Evolutionary conservation across 1,284 basidiomycete species (phyloP), one percentile per base, ranked within the genome.

Genomic region (Coriolopsis trogii): DNA sequence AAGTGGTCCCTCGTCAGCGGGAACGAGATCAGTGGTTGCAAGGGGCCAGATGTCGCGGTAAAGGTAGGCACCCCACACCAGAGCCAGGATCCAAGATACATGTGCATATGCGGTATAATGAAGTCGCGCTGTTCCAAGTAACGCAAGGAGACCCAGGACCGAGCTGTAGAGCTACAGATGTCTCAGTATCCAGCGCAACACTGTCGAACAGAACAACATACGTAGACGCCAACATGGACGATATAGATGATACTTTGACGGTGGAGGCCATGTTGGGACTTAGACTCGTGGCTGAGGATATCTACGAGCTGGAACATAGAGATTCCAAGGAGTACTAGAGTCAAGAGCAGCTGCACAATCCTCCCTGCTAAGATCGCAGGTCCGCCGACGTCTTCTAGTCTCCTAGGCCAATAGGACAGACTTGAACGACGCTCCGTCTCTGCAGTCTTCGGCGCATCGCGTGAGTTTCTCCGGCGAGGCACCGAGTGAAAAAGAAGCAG

Each of bases 11-110:
- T 72, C 70, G 55, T 82, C 80, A 2, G 65, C 57, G 1, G 78
- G 75, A 2, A 47, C 38, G 9, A 74, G 64, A 37, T 69, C 63
- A 57, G 66, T 72, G 0, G 78, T 81, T 26, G 73, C 61, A 10
- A 78, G 55, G 2, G 81, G 81, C 69, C 71, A 80, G 23, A 82
- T 54, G 58, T 84, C 77, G 29, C 79, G 73, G 56, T 80, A 79
- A 13, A 68, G 63, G 61, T 75, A 82, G 3, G 79, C 67, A 10
- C 53, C 61, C 59, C 73, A 78, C 0, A 44, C 33, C 1, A 49
- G 20, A 1, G 56, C 31, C 7, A 61, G 53, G 15, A 63, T 49
- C 18, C 34, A 39, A 13, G 51, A 53, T 3, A 23, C 40, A 28
- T 57, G 55, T 0, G 25, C 37, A 34, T 51, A 48, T n/a, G 55